Evolutionary conservation across 495 filamentous ascomycete genomes (phyloP).

Genomic region (Aspergillus nanangensis): DNA sequence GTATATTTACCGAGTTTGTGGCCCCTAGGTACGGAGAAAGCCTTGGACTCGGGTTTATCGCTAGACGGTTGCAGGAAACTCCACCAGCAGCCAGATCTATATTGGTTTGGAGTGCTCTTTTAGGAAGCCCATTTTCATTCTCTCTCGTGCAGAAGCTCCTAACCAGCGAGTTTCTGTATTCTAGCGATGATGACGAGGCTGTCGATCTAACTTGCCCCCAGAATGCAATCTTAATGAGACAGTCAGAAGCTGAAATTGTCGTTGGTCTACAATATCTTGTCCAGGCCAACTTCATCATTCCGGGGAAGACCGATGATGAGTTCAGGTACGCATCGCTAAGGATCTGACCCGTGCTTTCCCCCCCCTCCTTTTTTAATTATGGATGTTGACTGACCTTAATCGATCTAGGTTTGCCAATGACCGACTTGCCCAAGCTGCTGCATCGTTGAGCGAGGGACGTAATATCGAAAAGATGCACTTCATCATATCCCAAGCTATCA

Average conservation of each 20-base stretch:
- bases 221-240: conserved; percentile 27
- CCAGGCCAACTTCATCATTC: conserved; percentile 68
- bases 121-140: conserved; percentile 79
- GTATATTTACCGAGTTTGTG: conserved; percentile 76
- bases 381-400: not conserved
- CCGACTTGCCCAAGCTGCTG: conserved; percentile 71
- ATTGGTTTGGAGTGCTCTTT: conserved; percentile 76
- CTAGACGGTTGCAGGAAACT: conserved; percentile 69
- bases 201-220: conserved; percentile 30
- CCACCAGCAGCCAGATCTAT: conserved; percentile 68
- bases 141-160: conserved; percentile 72
- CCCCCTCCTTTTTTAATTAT: not conserved
- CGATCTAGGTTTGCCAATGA: conserved; percentile 69
- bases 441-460: conserved; percentile 60
- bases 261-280: conserved; percentile 74
- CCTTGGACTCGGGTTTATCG: conserved; percentile 76
- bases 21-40: conserved; percentile 69
- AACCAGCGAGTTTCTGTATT: conserved; percentile 59
- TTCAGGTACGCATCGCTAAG: conserved; percentile 40
- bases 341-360: conserved; percentile 36
- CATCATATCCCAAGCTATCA: conserved; percentile 71
- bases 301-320: conserved; percentile 72
- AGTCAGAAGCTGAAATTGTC: conserved; percentile 52
- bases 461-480: conserved; percentile 81
- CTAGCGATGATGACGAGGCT: conserved; percentile 29